Percentiles rank a stretch among this genome's conserved stretches.
phyloP scores from a whole-genome alignment of 768 basidiomycete species.

The Hygrocybe punicea region DNA sequence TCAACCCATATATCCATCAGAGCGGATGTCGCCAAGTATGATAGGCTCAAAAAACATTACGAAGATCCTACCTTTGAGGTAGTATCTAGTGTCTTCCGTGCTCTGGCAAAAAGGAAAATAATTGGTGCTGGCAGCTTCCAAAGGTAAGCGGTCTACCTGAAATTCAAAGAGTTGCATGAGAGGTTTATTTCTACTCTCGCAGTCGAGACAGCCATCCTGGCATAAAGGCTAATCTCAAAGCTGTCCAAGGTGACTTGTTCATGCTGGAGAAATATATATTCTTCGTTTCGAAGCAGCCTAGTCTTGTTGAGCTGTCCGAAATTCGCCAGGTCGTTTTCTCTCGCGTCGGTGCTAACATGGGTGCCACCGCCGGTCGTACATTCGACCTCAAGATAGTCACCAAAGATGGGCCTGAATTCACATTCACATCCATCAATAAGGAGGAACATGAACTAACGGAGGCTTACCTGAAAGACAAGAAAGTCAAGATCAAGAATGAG shows the following conservation, averaged over 20 bases:
- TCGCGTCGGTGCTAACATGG: constrained; percentile 83
- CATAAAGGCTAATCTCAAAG: constrained; percentile 98
- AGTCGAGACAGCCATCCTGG: constrained; percentile 89
- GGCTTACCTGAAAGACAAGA: constrained; percentile 83
- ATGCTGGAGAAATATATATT: constrained; percentile 97
- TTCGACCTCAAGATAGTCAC: constrained; percentile 91
- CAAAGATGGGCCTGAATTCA: constrained; percentile 79
- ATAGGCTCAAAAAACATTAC: constrained; percentile 87
- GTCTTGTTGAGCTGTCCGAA: constrained; percentile 84
- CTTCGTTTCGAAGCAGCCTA: constrained; percentile 95
- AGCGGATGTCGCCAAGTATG: constrained; percentile 73
- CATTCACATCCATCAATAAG: constrained; percentile 91
- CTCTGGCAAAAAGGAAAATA: constrained; percentile 86
- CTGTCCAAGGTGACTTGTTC: constrained; percentile 94
- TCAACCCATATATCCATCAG: constrained; percentile 34
- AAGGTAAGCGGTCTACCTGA: constrained; percentile 47
- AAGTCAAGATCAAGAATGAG: constrained; percentile 92
- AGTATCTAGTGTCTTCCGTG: constrained; percentile 90
- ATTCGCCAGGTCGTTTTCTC: constrained; percentile 91
- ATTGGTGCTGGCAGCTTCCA: constrained; percentile 83
- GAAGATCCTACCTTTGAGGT: constrained; percentile 96
- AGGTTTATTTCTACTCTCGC: not conserved
- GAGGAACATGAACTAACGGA: constrained; percentile 90
- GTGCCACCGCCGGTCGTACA: constrained; percentile 79
- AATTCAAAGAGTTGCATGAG: not conserved